Base-by-base conservation (phyloP, 345 rosid species). In the Lepidium aucheri region DNA sequence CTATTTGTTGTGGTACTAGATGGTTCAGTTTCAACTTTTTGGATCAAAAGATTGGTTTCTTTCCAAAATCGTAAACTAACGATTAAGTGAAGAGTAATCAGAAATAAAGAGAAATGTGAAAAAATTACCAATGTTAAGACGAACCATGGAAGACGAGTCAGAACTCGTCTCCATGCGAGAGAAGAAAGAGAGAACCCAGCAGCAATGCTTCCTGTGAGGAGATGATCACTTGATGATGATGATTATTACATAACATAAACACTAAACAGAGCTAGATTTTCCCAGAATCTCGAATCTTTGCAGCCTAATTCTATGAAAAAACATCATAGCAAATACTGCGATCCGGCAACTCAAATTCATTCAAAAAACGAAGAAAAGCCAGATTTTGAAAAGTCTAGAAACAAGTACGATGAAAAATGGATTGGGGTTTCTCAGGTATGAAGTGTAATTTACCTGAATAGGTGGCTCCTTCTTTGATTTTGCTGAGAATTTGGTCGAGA, bases 71-170 rank as follows among this genome's bases (percentile, higher is more conserved):
- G 17, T 0, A 2, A 60, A 14, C 14, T 11, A 50, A 4, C 3
- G 3, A 41, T 16, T 14, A 33, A 34, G 53, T 60, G 40, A 52
- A 13, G 16, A 15, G 22, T 60, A 10, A 40, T 50, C 17, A 3
- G 4, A 41, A 65, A 16, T 7, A 63, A 11, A 11, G 43, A 53
- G 43, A 53, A 7, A 14, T 10, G 18, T 14, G 17, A 1, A 53
- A 9, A 16, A 26, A 5, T 22, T 58, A 91, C 97, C 97, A 63
- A 88, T 81, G 81, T 84, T 91, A 46, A 88, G 97, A 57, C 86
- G 93, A 74, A 88, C 74, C 39, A 81, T 49, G 56, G 97, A 91
- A 63, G 87, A 63, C 42, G 52, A 56, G 62, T 78, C 68, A 61
- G 77, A 53, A 11, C 38, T 67, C 65, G 60, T 72, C 63, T 63